Base-by-base conservation (phyloP, 495 filamentous ascomycete species). In the Aspergillus sclerotioniger region DNA sequence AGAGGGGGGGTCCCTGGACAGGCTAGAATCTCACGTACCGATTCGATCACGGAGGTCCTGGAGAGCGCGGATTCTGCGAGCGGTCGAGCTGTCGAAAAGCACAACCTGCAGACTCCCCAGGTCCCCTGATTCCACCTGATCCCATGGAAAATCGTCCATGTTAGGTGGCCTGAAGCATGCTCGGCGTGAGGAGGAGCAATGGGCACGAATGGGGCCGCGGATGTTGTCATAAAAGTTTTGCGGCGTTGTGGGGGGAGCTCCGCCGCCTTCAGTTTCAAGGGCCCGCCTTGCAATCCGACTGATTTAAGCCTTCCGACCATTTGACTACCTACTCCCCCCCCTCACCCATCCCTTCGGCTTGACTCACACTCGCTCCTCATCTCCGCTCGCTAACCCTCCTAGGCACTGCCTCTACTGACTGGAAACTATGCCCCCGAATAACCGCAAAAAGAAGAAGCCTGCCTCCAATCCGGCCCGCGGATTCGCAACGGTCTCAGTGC, bases 381-480 rank as follows among this genome's bases (percentile, higher is more conserved):
- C 31, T 25, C 33, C 9, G 16, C 21, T 44, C 46, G 12, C 19
- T 50, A 8, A n/a, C n/a, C 37, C 13, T 13, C 37, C 37, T 3
- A 12, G 13, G 13, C 37, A 6, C n/a, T 41, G 37, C 37, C 37
- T 6, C 8, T 15, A 7, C 37, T 9, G 7, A 41, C n/a, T 6
- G 37, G 37, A 32, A 70, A 75, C 45, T 47, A 91, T 92, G 90
- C 86, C 87, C 51, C 72, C 78, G 13, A 87, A 85, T 59, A 89
- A 86, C 66, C 95, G 91, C 76, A 98, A 90, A 72, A 88, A 94
- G 72, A 93, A 90, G 72, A 96, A 96, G 77, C 76, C 88, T 46
- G 81, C 78, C 15, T 79, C 84, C 16, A 97, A 96, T 71, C 90
- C 93, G 28, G 89, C 90, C 43, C 83, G 94, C 64, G 92, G 91